phyloP scores from a whole-genome alignment of 78 protist species.

The Dictyostelium citrinum region DNA sequence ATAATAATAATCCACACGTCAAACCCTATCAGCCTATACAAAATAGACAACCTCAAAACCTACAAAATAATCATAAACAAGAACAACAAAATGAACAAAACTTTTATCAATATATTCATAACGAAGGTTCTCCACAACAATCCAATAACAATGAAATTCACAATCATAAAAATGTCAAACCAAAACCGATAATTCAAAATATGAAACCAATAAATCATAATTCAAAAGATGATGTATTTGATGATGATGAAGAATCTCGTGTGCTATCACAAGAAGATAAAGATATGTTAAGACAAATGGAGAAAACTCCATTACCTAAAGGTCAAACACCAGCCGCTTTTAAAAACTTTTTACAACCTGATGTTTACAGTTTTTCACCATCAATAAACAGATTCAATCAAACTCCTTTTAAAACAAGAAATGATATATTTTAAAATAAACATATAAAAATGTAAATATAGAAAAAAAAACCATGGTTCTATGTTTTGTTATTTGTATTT shows the following conservation, averaged over 20 bases:
- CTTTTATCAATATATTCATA: not conserved
- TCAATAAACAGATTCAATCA: not conserved
- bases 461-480: not conserved
- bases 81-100: not conserved
- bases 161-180: not conserved
- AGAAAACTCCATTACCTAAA: not conserved
- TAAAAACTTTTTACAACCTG: constrained; percentile 15
- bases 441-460: not conserved
- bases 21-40: not conserved
- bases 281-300: constrained; percentile 2
- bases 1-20: not conserved
- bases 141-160: not conserved
- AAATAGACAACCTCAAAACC: not conserved
- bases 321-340: constrained; percentile 37
- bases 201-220: not conserved
- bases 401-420: not conserved
- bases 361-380: not conserved
- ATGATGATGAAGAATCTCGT: not conserved
- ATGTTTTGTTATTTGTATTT: not conserved
- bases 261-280: not conserved
- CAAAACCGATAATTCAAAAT: not conserved
- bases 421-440: not conserved
- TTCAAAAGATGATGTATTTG: not conserved
- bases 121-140: not conserved
- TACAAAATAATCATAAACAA: not conserved